Conservation (phyloP, 1,139 yeast genomes). For the Kodamaea suecica region DNA sequence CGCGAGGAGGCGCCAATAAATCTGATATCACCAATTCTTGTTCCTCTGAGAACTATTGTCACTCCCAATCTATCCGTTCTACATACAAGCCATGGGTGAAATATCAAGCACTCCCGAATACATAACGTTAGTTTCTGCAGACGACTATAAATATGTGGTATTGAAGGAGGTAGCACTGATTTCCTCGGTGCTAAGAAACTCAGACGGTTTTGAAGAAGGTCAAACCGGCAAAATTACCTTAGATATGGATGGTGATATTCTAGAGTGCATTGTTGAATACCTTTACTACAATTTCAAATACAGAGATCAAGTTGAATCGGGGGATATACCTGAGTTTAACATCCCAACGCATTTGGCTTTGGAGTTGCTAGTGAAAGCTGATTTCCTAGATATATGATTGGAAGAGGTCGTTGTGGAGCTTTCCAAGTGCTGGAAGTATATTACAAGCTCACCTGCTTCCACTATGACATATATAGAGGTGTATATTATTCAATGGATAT, state of each 20-base stretch:
- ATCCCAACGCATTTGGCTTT: conserved; percentile 93
- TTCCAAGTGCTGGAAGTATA: too few relatives aligned
- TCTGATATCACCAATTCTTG: too few relatives aligned
- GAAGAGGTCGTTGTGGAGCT: too few relatives aligned
- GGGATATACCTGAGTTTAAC: conserved; percentile 76
- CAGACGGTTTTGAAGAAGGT: conserved; percentile 60
- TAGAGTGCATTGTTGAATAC: conserved; percentile 84
- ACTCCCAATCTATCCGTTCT: too few relatives aligned
- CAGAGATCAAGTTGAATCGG: conserved; percentile 52
- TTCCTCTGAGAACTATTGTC: too few relatives aligned
- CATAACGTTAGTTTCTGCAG: conserved; percentile 74
- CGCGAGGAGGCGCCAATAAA: too few relatives aligned
- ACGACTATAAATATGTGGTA: conserved; percentile 63
- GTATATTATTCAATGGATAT: too few relatives aligned
- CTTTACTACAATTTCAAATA: conserved; percentile 74
- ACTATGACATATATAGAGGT: too few relatives aligned
- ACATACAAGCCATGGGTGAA: background rate
- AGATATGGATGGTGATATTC: conserved; percentile 69
- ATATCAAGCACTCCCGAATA: conserved; percentile 19
- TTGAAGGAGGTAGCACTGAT: conserved; percentile 76
- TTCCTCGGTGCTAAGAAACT: conserved; percentile 74
- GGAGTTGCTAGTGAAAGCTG: conserved; percentile 89
- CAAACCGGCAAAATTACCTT: conserved; percentile 47
- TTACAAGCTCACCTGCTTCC: too few relatives aligned
- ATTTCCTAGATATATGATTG: conserved; percentile 61